Base-by-base conservation (phyloP, 2,329 filamentous ascomycete species). In the Penicillium sclerotiorum region DNA sequence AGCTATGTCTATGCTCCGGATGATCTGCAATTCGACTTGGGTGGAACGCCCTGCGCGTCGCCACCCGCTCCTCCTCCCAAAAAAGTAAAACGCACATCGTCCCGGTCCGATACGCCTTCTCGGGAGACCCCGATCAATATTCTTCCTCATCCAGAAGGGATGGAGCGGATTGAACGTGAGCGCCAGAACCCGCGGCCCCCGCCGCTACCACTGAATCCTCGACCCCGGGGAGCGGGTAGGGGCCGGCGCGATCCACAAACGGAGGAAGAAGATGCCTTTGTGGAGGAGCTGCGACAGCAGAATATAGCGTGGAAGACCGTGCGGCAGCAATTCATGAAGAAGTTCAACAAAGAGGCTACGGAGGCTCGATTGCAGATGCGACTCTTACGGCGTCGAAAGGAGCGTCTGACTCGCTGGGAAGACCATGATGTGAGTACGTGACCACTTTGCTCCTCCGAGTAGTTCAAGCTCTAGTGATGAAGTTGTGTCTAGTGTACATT, bases 371-470 rank as follows among this genome's bases (percentile, higher is more conserved):
- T 75, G 50, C 72, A 75, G 57, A 75, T 75, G 72, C 68, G 72
- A 25, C 63, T 72, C 51, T 56, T 65, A 28, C 71, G 72, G 32
- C 57, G 70, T 36, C 66, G 68, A 37, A 68, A 70, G 45, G 62
- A 69, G 45, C 63, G 68, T 21, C 55, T 61, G 38, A 58, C 63
- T 7, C 64, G 62, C 33, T 74, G 72, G 72, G 69, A 72, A 48
- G 68, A 73, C 51, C 61, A 68, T 47, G 70, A 75, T 73, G 70
- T 74, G 70, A 73, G 71, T 74, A 73, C 61, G 72, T 73, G 62
- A 32, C 8, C 45, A 28, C 12, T 18, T 28, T 28, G 25, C 25
- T n/a, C n/a, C n/a, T n/a, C n/a, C n/a, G n/a, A n/a, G n/a, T n/a
- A n/a, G n/a, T n/a, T n/a, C n/a, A n/a, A n/a, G n/a, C n/a, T n/a